These are phyloP conservation scores for Picea mariana DNA, from an alignment of 83 land plant species.

Conservation along the genomic window DNA sequence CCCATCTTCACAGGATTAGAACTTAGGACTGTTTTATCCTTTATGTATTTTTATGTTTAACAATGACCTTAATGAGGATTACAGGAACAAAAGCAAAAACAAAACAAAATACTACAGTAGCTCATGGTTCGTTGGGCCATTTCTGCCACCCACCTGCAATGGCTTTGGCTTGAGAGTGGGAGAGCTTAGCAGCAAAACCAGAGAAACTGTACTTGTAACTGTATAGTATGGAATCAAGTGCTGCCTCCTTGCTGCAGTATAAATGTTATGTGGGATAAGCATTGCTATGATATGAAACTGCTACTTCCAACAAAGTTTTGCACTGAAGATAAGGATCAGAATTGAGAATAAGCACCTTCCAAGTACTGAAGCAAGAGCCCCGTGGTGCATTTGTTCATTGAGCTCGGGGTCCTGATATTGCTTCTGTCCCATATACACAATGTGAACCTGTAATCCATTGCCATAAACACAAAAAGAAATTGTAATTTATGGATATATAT, in stretches of 20 bases:
- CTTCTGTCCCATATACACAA: slow-evolving; percentile 47
- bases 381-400: slow-evolving; percentile 28
- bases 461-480: too few species aligned
- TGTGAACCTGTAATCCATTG: slow-evolving; percentile 34
- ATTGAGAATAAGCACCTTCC: slow-evolving; percentile 30
- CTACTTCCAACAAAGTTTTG: neutral
- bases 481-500: too few species aligned
- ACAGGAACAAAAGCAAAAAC: neutral
- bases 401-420: slow-evolving; percentile 16
- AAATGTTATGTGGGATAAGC: neutral
- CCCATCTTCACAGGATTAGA: neutral
- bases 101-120: neutral
- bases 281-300: neutral
- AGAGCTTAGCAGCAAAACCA: slow-evolving; percentile 59
- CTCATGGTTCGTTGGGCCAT: neutral
- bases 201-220: slow-evolving; percentile 59
- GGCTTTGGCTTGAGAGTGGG: slow-evolving; percentile 35
- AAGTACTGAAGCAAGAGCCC: slow-evolving; percentile 30
- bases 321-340: neutral
- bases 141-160: slow-evolving; percentile 31
- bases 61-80: too few species aligned
- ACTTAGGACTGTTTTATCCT: neutral
- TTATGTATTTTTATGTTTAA: neutral
- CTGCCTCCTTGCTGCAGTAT: slow-evolving; percentile 34
- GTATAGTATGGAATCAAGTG: slow-evolving; percentile 35